Percentiles rank a stretch among this genome's conserved stretches.
phyloP scores from a whole-genome alignment of 164 flowering plant species.

The Tetracentron sinense region DNA sequence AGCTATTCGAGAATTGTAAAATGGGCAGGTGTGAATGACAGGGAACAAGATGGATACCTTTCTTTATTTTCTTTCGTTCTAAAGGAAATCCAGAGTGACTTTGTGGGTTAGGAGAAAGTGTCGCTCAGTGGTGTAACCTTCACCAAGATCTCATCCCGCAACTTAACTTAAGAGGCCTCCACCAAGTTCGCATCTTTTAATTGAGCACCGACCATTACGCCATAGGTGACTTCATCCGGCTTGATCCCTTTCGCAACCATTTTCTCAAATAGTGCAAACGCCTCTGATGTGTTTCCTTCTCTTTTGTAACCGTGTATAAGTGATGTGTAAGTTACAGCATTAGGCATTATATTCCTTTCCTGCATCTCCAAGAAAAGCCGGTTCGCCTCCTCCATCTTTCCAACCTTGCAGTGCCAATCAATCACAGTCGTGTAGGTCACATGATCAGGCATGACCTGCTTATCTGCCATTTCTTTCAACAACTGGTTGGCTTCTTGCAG shows the following conservation, averaged over 20 bases:
- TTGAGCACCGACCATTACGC: constrained; percentile 33
- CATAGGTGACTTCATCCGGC: constrained; percentile 42
- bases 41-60: background rate
- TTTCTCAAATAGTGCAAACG: constrained; percentile 51
- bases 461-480: constrained; percentile 43
- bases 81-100: no score
- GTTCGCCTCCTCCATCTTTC: constrained; percentile 48
- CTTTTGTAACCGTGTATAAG: constrained; percentile 49
- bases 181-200: constrained; percentile 36
- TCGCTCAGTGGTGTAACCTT: constrained; percentile 30
- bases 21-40: background rate
- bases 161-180: constrained; percentile 38
- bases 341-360: constrained; percentile 44
- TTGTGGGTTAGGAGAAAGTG: no score
- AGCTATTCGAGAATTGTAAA: no score
- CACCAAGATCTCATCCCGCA: constrained; percentile 37
- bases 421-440: constrained; percentile 65
- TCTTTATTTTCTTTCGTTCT: no score
- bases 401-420: constrained; percentile 48
- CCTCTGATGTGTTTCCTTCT: constrained; percentile 33
- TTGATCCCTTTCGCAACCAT: constrained; percentile 47
- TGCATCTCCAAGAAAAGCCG: constrained; percentile 53
- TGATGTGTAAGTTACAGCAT: constrained; percentile 50
- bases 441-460: constrained; percentile 40
- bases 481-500: constrained; percentile 37